Conservation (phyloP, 176 grass and related monocot genomes). For the Triticum timopheevii region DNA sequence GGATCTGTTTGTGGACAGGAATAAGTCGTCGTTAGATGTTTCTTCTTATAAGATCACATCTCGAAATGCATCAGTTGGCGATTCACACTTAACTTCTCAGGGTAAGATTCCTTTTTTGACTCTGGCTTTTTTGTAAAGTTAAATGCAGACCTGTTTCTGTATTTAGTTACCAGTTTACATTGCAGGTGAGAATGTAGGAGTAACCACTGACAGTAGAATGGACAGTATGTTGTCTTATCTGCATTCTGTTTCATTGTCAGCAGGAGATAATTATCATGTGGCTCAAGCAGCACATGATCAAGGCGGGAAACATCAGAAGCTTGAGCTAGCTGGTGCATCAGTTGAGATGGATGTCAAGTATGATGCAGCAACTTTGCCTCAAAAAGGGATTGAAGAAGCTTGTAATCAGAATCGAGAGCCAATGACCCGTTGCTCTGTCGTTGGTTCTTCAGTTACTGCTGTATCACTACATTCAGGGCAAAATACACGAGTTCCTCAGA, state of each 20-base stretch:
- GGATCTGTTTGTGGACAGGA: slow-evolving; percentile 36
- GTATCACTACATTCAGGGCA: slow-evolving; percentile 55
- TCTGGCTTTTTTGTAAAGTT: slow-evolving; percentile 19
- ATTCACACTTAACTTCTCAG: slow-evolving; percentile 41
- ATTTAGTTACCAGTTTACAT: slow-evolving; percentile 45
- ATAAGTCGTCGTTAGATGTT: slow-evolving; percentile 42
- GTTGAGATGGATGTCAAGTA: slow-evolving; percentile 41
- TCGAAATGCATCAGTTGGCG: slow-evolving; percentile 7
- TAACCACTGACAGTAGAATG: slow-evolving; percentile 61
- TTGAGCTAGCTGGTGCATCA: slow-evolving; percentile 24
- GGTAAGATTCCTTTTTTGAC: slow-evolving; percentile 52
- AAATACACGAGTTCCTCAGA: slow-evolving; percentile 27
- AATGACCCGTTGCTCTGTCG: slow-evolving; percentile 56
- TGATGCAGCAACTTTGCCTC: slow-evolving; percentile 36
- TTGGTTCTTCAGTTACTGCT: slow-evolving; percentile 55
- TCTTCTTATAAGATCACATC: slow-evolving; percentile 42
- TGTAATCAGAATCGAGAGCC: slow-evolving; percentile 48
- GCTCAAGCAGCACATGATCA: slow-evolving; percentile 33
- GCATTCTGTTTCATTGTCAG: slow-evolving; percentile 78
- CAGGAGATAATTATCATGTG: slow-evolving; percentile 50
- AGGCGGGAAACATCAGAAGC: slow-evolving; percentile 34
- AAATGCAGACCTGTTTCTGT: slow-evolving; percentile 12
- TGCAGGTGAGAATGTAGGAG: slow-evolving; percentile 51
- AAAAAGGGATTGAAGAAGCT: slow-evolving; percentile 31
- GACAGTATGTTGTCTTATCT: slow-evolving; percentile 74